Conservation (phyloP, 768 basidiomycete species). For the Suillus americanus region DNA sequence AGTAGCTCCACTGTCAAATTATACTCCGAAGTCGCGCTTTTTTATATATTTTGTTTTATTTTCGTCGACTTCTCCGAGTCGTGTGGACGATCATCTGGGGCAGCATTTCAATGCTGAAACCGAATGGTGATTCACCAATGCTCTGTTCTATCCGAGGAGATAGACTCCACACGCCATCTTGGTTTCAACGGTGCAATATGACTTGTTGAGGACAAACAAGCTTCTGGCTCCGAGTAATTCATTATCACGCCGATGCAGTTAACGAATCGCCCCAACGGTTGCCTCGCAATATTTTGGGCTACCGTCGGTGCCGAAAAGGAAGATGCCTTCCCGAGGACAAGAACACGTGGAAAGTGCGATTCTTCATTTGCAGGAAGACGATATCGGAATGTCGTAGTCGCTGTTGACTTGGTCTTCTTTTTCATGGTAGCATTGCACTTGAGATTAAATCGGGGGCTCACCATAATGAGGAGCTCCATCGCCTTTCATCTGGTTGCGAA, state of each 20-base stretch:
- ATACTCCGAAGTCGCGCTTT: background rate
- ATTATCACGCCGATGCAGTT: background rate
- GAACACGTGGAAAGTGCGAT: conserved; percentile 11
- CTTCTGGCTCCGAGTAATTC: background rate
- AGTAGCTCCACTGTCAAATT: background rate
- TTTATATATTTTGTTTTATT: background rate
- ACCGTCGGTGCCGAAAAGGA: conserved; percentile 11
- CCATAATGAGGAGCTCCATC: background rate
- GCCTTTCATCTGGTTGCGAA: background rate
- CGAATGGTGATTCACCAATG: background rate
- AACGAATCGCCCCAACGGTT: background rate
- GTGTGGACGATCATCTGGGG: background rate
- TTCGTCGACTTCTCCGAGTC: background rate
- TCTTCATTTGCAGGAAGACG: conserved; percentile 3
- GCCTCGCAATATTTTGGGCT: background rate
- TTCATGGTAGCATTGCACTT: background rate
- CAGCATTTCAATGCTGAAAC: background rate
- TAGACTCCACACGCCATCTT: background rate
- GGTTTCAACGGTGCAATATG: background rate
- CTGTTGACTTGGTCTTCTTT: background rate
- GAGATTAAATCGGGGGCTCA: background rate
- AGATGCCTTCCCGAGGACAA: conserved; percentile 5
- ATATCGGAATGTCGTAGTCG: background rate
- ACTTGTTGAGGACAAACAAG: background rate
- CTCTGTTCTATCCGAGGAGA: background rate